Evolutionary conservation across 1,284 basidiomycete genomes (phyloP).

Genomic region (Marasmius tenuissimus): DNA sequence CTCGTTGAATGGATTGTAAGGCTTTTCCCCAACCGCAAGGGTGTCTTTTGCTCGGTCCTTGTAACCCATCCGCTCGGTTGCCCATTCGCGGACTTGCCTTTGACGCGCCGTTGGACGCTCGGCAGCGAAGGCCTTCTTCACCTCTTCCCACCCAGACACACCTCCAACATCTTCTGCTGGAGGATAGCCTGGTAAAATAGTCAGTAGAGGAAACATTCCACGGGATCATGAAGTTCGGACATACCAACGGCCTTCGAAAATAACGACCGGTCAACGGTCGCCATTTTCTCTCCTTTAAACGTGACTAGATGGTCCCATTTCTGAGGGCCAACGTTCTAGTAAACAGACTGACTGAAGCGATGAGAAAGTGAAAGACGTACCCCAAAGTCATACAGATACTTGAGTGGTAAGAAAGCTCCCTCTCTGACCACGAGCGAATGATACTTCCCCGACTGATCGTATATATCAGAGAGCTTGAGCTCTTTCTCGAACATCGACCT

Average conservation of each 20-base stretch:
- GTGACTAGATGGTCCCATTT: conserved; percentile 19
- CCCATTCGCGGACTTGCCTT: conserved; percentile 1
- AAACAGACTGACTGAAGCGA: neutral
- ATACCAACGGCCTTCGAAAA: conserved; percentile 7
- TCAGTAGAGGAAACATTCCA: neutral
- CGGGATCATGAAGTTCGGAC: neutral
- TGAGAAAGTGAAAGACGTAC: conserved; percentile 8
- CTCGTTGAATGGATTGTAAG: conserved; percentile 12
- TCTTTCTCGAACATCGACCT: conserved; percentile 4
- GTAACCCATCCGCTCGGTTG: conserved; percentile 5
- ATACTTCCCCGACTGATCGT: conserved; percentile 2
- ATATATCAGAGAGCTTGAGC: conserved; percentile 9
- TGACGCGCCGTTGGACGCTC: conserved; percentile 3
- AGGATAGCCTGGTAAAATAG: conserved; percentile 4
- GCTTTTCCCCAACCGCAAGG: conserved; percentile 5
- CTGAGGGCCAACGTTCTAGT: conserved; percentile 7
- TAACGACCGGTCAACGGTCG: conserved; percentile 4
- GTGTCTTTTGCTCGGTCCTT: conserved; percentile 5
- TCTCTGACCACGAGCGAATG: neutral
- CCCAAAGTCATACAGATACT: conserved; percentile 19
- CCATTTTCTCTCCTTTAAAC: conserved; percentile 9
- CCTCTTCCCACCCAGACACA: conserved; percentile 17
- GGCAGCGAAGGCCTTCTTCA: conserved; percentile 16
- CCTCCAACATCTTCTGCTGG: conserved; percentile 18
- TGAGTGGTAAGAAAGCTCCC: neutral